Percentiles rank a stretch among this genome's conserved stretches.
Evolutionary conservation across 225 moss, liverwort and hornwort genomes (phyloP).

Genomic region (Asterella californica): DNA sequence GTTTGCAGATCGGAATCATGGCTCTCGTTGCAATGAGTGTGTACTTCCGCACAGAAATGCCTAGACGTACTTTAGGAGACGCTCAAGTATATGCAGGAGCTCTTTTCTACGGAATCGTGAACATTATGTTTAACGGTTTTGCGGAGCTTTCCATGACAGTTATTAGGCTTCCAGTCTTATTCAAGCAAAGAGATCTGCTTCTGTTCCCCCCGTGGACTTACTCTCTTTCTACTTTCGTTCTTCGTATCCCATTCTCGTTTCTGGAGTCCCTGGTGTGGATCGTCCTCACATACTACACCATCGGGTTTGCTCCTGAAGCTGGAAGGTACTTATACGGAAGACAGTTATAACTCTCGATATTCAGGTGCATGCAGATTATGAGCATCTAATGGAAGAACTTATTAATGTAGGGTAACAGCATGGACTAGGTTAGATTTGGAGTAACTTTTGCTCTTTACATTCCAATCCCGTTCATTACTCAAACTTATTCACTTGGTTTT

Average conservation of each 20-base stretch:
- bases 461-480: not conserved
- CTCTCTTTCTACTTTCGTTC: constrained; percentile 47
- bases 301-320: constrained; percentile 63
- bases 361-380: not conserved
- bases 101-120: constrained; percentile 53
- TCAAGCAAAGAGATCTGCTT: constrained; percentile 68
- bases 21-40: constrained; percentile 58
- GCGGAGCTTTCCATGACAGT: constrained; percentile 71
- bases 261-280: constrained; percentile 59
- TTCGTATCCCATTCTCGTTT: constrained; percentile 60
- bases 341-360: not conserved
- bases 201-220: constrained; percentile 72
- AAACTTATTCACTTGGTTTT: not conserved
- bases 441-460: not conserved
- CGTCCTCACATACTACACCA: constrained; percentile 57
- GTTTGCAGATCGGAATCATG: constrained; percentile 51
- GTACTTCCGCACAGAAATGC: constrained; percentile 63
- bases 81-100: constrained; percentile 51
- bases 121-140: constrained; percentile 69
- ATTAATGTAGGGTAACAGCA: not conserved
- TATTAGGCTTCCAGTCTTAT: constrained; percentile 53
- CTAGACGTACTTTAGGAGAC: constrained; percentile 38
- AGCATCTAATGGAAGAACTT: not conserved
- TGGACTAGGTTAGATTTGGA: not conserved
- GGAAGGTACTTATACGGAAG: constrained; percentile 58